Conservation (phyloP, 306 rosid species). For the Alnus rubra region DNA sequence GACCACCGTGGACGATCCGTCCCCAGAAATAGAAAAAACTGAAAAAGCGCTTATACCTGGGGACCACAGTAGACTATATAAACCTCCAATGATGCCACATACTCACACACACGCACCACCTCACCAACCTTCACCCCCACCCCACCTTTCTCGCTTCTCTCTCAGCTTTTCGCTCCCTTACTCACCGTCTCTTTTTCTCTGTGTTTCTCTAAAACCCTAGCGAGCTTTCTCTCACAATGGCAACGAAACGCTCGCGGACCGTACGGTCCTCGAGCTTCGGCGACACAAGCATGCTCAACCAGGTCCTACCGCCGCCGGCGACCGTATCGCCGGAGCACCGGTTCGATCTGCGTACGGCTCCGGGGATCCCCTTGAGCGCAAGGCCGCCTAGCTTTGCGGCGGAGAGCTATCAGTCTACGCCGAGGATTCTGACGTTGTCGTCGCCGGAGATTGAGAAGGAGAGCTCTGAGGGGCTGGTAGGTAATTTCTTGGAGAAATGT, state of each 20-base stretch:
- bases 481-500: constrained; percentile 22
- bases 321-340: neutral
- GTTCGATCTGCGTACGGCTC: neutral
- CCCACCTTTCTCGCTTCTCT: neutral
- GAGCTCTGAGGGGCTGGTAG: neutral
- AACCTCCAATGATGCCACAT: neutral
- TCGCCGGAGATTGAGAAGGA: constrained; percentile 8
- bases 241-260: constrained; percentile 6
- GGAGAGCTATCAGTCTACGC: too few species aligned
- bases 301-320: neutral
- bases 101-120: neutral
- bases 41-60: neutral
- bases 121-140: neutral
- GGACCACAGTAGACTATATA: constrained; percentile 11
- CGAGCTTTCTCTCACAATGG: neutral
- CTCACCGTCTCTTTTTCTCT: neutral
- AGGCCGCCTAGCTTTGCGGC: constrained; percentile 3
- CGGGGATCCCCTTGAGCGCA: neutral
- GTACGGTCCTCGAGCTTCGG: neutral
- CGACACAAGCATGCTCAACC: constrained; percentile 3
- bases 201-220: constrained; percentile 23
- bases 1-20: neutral
- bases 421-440: constrained; percentile 10
- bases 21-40: neutral
- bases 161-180: neutral